These are phyloP conservation scores for Tuber aestivum DNA, from an alignment of 495 filamentous ascomycete species.

Conservation along the genomic window DNA sequence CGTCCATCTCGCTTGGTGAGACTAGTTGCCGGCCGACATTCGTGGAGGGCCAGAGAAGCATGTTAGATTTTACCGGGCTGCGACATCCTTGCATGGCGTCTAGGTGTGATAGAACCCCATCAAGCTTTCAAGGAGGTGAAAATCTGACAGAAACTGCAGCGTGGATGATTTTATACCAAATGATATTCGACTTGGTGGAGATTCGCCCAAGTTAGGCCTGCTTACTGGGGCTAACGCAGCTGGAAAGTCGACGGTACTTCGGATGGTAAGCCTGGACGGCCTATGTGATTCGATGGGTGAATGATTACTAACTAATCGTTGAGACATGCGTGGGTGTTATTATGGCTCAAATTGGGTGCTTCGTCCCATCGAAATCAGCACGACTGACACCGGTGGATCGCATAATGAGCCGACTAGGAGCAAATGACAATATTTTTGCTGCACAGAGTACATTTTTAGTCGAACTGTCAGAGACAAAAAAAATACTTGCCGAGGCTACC, in stretches of 20 bases:
- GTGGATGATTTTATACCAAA: constrained; percentile 97
- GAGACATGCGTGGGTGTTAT: constrained; percentile 91
- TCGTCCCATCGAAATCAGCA: constrained; percentile 77
- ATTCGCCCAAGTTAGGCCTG: constrained; percentile 73
- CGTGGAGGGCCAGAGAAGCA: constrained; percentile 68
- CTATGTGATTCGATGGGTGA: background rate
- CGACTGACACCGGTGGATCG: constrained; percentile 87
- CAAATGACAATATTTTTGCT: constrained; percentile 98
- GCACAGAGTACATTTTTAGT: constrained; percentile 98
- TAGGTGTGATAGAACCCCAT: constrained; percentile 11
- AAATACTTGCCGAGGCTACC: constrained; percentile 93
- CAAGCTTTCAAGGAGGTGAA: background rate
- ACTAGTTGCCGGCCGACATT: constrained; percentile 86
- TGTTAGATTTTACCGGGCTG: constrained; percentile 84
- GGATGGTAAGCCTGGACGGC: constrained; percentile 63
- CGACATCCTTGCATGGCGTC: constrained; percentile 91
- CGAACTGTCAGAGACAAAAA: constrained; percentile 94
- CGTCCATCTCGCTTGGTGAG: constrained; percentile 72
- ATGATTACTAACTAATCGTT: constrained; percentile 21
- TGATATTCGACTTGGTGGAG: constrained; percentile 80
- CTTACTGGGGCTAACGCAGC: constrained; percentile 96
- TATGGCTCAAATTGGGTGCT: constrained; percentile 97
- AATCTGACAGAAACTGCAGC: constrained; percentile 42
- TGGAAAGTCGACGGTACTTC: constrained; percentile 94
- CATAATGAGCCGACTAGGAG: constrained; percentile 97